phyloP scores from a whole-genome alignment of 2,329 filamentous ascomycete species.

The Aspergillus spinulosporus region DNA sequence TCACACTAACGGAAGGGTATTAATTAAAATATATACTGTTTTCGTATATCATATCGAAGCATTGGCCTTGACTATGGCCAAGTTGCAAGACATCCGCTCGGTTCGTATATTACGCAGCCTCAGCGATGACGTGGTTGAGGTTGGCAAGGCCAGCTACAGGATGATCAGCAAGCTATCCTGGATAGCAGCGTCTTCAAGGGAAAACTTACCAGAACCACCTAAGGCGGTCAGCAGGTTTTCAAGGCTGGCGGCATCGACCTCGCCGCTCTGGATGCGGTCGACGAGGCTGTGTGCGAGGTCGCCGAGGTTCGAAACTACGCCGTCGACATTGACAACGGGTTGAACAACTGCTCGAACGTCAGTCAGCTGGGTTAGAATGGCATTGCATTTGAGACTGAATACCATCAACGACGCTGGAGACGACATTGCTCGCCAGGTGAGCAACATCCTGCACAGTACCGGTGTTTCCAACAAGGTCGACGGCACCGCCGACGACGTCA shows the following conservation, averaged over 20 bases:
- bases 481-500: conserved; percentile 6
- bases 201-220: conserved; percentile 15
- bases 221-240: conserved; percentile 16
- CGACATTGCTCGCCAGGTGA: conserved; percentile 14
- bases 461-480: conserved; percentile 11
- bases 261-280: conserved; percentile 17
- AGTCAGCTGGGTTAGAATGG: background rate
- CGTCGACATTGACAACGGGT: conserved; percentile 6
- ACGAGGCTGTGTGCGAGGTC: conserved; percentile 20
- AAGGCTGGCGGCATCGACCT: conserved; percentile 18
- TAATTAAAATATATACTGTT: background rate
- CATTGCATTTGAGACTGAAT: conserved; percentile 8
- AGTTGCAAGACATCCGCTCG: background rate
- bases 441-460: conserved; percentile 5
- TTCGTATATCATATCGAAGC: too few relatives aligned
- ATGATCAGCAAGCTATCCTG: background rate
- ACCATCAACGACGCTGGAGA: conserved; percentile 22
- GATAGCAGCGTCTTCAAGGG: background rate
- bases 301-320: conserved; percentile 17
- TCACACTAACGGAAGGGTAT: background rate
- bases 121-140: conserved; percentile 11
- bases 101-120: conserved; percentile 1
- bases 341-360: conserved; percentile 6
- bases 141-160: conserved; percentile 12
- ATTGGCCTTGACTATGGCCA: background rate